Evolutionary conservation across 306 rosid genomes (phyloP), one percentile per base, ranked within the genome.

Genomic region (Cicer cuneatum): DNA sequence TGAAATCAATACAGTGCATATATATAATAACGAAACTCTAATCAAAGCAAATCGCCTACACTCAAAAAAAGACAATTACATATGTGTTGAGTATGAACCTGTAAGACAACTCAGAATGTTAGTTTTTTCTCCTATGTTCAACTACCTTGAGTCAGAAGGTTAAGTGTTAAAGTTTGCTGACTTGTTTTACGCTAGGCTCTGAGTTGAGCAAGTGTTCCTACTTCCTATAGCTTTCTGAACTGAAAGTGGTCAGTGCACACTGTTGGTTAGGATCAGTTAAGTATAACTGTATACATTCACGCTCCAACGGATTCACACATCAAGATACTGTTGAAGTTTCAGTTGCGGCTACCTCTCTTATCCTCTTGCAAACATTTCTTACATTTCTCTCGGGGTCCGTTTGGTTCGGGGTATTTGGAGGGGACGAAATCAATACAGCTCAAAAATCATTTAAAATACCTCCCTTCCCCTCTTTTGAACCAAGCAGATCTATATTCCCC

Each of bases 21-120:
- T 2, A 37, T 47, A 58, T 71, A 47, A 58, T 49, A 39, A 63
- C 56, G 68, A 75, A 76, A 40, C 46, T 29, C 35, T 40, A 76
- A 72, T 53, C 42, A 68, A 51, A 48, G 16, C 10, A 11, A 11
- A 29, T 72, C 68, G 56, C 29, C 56, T 40, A n/a, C 10, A 47
- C 41, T 7, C 33, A 19, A 15, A 24, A 59, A 6, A 24, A 35
- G 45, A 67, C 7, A 29, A 47, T 9, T n/a, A 15, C 66, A 19
- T 21, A 24, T 63, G 7, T 65, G 4, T 65, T 65, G 39, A 24
- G 71, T 11, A 6, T 21, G 54, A 66, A 58, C 6, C 40, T 66
- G 39, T 4, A 13, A 16, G 48, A 52, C 62, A 70, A 51, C 62
- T 70, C 37, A 52, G 47, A 46, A 29, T 52, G 43, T 43, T 53